A percentile compares a stretch with the other conserved stretches of the same genome.
These are phyloP conservation scores for Coemansia sp. DNA, from an alignment of 192 early-diverging fungal genomes.

Conservation along the genomic window DNA sequence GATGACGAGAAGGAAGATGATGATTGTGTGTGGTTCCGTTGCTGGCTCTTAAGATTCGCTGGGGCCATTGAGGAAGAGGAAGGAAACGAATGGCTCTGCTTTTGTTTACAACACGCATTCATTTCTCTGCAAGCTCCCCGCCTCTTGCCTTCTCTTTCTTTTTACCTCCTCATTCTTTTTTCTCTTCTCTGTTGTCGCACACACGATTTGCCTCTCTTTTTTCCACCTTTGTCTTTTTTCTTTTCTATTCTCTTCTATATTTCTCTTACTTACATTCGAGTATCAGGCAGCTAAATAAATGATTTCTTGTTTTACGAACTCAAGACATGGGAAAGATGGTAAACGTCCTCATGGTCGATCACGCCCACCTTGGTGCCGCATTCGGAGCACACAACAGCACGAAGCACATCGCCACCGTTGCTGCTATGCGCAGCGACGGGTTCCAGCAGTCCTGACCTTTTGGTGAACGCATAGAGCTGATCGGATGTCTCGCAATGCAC, in stretches of 20 bases:
- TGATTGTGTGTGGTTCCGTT: too few relatives aligned
- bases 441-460: conserved; percentile 12
- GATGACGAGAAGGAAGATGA: too few relatives aligned
- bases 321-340: conserved; percentile 47
- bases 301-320: not conserved
- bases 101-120: not conserved
- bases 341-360: conserved; percentile 16
- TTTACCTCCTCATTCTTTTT: not conserved
- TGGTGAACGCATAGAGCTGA: conserved; percentile 22
- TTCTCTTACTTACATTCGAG: not conserved
- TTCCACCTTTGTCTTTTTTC: not conserved
- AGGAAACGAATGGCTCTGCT: not conserved
- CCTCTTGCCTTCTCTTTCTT: not conserved
- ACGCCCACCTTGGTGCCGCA: conserved; percentile 44
- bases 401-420: conserved; percentile 5
- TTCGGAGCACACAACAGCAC: conserved; percentile 28
- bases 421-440: not conserved
- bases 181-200: not conserved
- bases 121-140: not conserved
- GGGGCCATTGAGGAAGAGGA: too few relatives aligned
- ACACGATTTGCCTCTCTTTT: not conserved
- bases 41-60: too few relatives aligned
- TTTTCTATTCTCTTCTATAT: not conserved
- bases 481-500: conserved; percentile 20
- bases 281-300: not conserved